Conservation (phyloP, 257 asterid species). For the Marsdenia floribunda region DNA sequence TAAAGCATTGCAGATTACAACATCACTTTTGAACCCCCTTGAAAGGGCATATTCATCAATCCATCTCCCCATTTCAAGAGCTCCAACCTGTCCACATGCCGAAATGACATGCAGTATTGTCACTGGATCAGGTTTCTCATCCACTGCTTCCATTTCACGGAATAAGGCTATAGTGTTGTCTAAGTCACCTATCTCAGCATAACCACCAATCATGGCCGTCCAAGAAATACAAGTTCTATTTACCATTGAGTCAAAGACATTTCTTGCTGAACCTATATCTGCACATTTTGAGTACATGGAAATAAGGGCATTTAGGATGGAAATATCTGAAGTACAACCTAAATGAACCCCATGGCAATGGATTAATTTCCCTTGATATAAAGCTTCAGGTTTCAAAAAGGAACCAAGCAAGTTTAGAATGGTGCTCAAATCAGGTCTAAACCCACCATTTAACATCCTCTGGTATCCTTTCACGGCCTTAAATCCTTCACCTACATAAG, state of each 20-base stretch:
- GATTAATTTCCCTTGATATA: slow-evolving; percentile 38
- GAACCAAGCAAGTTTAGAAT: slow-evolving; percentile 52
- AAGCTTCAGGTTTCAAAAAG: slow-evolving; percentile 28
- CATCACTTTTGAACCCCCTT: slow-evolving; percentile 40
- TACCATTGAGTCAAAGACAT: slow-evolving; percentile 39
- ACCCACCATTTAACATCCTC: slow-evolving; percentile 38
- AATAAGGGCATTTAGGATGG: slow-evolving; percentile 52
- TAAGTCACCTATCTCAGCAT: slow-evolving; percentile 47
- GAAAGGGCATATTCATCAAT: slow-evolving; percentile 37
- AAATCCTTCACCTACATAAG: slow-evolving; percentile 34
- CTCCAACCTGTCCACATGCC: slow-evolving; percentile 66
- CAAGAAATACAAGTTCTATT: slow-evolving; percentile 54
- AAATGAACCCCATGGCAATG: slow-evolving; percentile 49
- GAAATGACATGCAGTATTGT: slow-evolving; percentile 49
- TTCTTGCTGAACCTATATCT: slow-evolving; percentile 40
- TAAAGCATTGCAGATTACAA: slow-evolving; percentile 49
- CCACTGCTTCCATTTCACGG: slow-evolving; percentile 47
- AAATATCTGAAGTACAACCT: slow-evolving; percentile 40
- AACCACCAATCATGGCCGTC: slow-evolving; percentile 69
- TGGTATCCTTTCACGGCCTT: slow-evolving; percentile 38
- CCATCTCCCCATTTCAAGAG: slow-evolving; percentile 58
- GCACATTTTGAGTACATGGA: slow-evolving; percentile 64
- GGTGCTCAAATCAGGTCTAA: slow-evolving; percentile 52
- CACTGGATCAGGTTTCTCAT: slow-evolving; percentile 56
- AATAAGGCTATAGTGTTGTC: slow-evolving; percentile 45